A percentile compares a stretch with the other conserved stretches of the same genome.
phyloP scores from a whole-genome alignment of 495 filamentous ascomycete species.

The Penicillium dipodomyicola region DNA sequence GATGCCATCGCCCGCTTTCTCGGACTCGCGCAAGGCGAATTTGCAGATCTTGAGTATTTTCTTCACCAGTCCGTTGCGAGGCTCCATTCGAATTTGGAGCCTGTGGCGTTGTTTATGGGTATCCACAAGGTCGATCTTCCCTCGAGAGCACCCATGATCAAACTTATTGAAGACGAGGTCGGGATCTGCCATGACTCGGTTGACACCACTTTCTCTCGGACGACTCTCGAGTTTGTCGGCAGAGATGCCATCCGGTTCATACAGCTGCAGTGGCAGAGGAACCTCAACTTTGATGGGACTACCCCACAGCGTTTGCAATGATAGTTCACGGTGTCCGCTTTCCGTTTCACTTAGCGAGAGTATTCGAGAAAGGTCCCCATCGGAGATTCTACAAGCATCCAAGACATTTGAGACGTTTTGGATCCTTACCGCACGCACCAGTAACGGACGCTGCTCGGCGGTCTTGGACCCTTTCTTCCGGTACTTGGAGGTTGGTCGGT shows the following conservation, averaged over 20 bases:
- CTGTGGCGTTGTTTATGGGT: slow-evolving; percentile 59
- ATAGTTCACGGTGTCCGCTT: slow-evolving; percentile 61
- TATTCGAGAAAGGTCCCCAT: slow-evolving; percentile 65
- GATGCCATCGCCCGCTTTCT: slow-evolving; percentile 60
- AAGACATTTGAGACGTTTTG: slow-evolving; percentile 55
- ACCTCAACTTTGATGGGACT: slow-evolving; percentile 55
- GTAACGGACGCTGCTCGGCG: slow-evolving; percentile 30
- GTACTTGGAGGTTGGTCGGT: slow-evolving; percentile 33
- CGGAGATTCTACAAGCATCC: slow-evolving; percentile 72
- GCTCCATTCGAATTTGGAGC: slow-evolving; percentile 63
- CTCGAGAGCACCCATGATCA: slow-evolving; percentile 46
- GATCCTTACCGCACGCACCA: slow-evolving; percentile 43
- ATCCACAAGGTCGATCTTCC: slow-evolving; percentile 64
- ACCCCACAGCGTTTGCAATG: slow-evolving; percentile 75
- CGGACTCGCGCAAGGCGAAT: slow-evolving; percentile 57
- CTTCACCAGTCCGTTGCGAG: slow-evolving; percentile 57
- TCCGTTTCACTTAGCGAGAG: slow-evolving; percentile 65
- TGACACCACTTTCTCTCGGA: slow-evolving; percentile 51
- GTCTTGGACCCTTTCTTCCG: slow-evolving; percentile 32
- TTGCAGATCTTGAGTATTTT: slow-evolving; percentile 59
- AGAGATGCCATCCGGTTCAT: slow-evolving; percentile 44
- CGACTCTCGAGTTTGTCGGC: slow-evolving; percentile 30
- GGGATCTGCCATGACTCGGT: slow-evolving; percentile 51
- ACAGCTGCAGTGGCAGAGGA: slow-evolving; percentile 46
- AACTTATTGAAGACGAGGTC: slow-evolving; percentile 42